Conservation (phyloP, 495 filamentous ascomycete genomes). For the Daldinia concentrica region DNA sequence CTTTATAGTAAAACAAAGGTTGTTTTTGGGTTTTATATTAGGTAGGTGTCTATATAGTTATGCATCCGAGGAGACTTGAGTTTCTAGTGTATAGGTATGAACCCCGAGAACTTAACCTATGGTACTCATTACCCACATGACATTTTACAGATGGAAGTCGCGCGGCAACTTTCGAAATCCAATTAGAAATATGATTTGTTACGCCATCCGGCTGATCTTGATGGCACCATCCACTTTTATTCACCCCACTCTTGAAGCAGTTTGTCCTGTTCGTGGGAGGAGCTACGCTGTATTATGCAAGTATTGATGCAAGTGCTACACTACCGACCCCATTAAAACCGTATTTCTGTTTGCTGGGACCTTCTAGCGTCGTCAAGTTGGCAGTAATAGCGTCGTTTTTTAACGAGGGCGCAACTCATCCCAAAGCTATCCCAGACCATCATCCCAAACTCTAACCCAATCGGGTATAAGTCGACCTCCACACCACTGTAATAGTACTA, state of each 20-base stretch:
- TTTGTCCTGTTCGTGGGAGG: too few species aligned
- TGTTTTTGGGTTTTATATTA: background rate
- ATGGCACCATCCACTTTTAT: constrained; percentile 2
- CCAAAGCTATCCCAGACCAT: too few species aligned
- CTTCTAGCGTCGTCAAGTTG: background rate
- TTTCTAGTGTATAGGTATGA: background rate
- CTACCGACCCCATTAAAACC: background rate
- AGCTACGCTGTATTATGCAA: background rate
- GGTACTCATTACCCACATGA: background rate
- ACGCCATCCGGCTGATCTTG: background rate
- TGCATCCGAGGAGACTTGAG: background rate
- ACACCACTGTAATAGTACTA: too few species aligned
- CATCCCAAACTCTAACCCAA: too few species aligned
- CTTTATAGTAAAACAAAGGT: background rate
- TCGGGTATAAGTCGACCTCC: too few species aligned
- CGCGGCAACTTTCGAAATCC: too few species aligned
- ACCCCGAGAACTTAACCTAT: background rate
- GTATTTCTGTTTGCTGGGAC: background rate
- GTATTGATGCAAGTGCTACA: too few species aligned
- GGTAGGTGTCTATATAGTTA: background rate
- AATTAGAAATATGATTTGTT: background rate
- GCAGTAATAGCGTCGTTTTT: too few species aligned
- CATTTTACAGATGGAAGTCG: too few species aligned
- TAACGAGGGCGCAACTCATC: too few species aligned
- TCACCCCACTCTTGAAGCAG: background rate